Evolutionary conservation across 129 eudicot genomes (phyloP).

Genomic region (Pulicaria dysenterica): DNA sequence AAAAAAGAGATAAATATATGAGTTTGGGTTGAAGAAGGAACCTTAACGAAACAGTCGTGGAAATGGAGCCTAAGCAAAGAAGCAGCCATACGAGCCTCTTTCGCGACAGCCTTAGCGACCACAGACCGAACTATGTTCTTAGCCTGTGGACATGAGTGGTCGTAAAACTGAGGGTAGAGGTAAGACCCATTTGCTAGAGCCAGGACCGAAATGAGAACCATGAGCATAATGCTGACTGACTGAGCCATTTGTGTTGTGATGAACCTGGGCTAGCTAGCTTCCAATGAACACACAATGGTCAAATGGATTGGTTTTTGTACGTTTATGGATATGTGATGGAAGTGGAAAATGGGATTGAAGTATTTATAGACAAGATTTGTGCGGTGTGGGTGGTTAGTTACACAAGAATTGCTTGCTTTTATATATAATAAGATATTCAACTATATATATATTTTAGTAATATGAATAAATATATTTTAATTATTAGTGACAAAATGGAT

Average conservation of each 20-base stretch:
- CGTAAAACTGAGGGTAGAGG: constrained; percentile 44
- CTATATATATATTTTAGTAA: no score
- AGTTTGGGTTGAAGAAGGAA: constrained; percentile 11
- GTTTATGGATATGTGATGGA: constrained; percentile 16
- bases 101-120: constrained; percentile 76
- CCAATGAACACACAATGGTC: neutral
- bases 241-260: constrained; percentile 33
- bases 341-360: constrained; percentile 24
- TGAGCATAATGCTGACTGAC: constrained; percentile 28
- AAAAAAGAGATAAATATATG: neutral
- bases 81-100: constrained; percentile 91
- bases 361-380: constrained; percentile 22
- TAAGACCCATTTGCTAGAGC: constrained; percentile 34
- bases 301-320: constrained; percentile 2
- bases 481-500: no score
- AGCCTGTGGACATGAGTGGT: constrained; percentile 67
- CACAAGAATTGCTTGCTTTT: constrained; percentile 43
- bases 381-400: neutral
- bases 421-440: neutral
- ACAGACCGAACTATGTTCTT: constrained; percentile 58
- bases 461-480: no score
- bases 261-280: constrained; percentile 16
- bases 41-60: constrained; percentile 96
- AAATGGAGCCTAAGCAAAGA: constrained; percentile 85
- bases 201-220: constrained; percentile 30